These are phyloP conservation scores for Thyridium curvatum DNA, from an alignment of 2,329 filamentous ascomycete species.

Conservation along the genomic window DNA sequence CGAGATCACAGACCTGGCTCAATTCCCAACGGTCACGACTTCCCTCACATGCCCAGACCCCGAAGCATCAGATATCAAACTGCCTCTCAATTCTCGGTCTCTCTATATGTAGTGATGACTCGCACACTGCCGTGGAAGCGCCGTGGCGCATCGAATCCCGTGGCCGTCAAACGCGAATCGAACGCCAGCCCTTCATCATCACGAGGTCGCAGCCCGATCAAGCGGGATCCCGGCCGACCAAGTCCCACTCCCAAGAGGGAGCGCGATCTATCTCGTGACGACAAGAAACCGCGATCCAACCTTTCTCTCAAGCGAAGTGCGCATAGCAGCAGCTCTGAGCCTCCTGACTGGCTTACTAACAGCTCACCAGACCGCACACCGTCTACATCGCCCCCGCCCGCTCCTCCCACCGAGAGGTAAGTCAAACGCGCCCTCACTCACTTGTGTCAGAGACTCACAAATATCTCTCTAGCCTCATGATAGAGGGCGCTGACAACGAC, in stretches of 20 bases:
- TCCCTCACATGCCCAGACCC: too few species aligned
- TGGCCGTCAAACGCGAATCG: neutral
- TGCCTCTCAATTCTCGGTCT: too few species aligned
- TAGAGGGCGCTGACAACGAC: conserved; percentile 56
- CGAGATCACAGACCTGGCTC: too few species aligned
- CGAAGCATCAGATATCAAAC: too few species aligned
- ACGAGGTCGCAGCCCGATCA: neutral
- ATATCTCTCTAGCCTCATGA: conserved; percentile 52
- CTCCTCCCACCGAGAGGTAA: conserved; percentile 18
- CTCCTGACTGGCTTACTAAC: neutral
- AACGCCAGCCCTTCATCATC: neutral
- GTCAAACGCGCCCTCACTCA: neutral
- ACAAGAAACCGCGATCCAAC: neutral
- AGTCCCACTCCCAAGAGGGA: too few species aligned
- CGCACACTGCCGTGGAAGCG: conserved; percentile 14
- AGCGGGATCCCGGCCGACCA: neutral
- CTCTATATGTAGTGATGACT: too few species aligned
- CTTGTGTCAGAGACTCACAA: too few species aligned
- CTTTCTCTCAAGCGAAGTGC: neutral
- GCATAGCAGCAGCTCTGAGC: neutral
- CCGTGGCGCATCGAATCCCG: too few species aligned
- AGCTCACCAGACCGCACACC: conserved; percentile 14
- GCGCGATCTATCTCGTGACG: neutral
- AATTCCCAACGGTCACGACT: too few species aligned
- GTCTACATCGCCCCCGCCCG: conserved; percentile 22